These are phyloP conservation scores for Termitomyces sp. DNA, from an alignment of 768 basidiomycete species.

Conservation along the genomic window DNA sequence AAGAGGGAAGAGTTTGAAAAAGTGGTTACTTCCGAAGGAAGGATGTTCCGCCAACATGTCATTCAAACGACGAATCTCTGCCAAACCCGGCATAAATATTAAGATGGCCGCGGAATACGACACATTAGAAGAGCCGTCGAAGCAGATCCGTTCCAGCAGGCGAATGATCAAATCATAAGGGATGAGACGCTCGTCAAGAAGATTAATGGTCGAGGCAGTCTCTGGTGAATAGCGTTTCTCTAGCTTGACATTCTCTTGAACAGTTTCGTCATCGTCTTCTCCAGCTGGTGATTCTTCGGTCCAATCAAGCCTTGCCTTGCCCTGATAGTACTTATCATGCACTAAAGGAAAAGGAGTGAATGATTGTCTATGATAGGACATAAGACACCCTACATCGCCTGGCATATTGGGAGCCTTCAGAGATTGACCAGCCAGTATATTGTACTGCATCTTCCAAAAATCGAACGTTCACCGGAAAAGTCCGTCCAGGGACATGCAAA, in stretches of 20 bases:
- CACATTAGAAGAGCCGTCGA: conserved; percentile 48
- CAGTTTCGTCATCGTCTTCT: conserved; percentile 63
- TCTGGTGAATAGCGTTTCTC: conserved; percentile 79
- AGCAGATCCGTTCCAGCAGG: conserved; percentile 81
- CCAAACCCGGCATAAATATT: conserved; percentile 93
- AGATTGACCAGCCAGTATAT: conserved; percentile 71
- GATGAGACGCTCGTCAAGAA: conserved; percentile 84
- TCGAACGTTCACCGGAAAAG: conserved; percentile 84
- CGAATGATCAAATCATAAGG: conserved; percentile 88
- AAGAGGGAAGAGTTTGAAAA: conserved; percentile 78
- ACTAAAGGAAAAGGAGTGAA: conserved; percentile 32
- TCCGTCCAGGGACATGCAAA: conserved; percentile 88
- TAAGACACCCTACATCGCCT: conserved; percentile 48
- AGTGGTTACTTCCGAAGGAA: conserved; percentile 56
- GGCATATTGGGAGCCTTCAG: conserved; percentile 80
- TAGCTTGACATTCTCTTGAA: conserved; percentile 43
- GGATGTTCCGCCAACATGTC: conserved; percentile 78
- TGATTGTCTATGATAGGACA: background rate
- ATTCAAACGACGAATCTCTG: conserved; percentile 85
- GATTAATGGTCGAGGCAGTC: conserved; percentile 76
- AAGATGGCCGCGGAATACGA: conserved; percentile 77
- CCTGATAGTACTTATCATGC: conserved; percentile 59
- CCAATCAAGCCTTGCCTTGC: conserved; percentile 71
- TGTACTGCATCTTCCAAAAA: conserved; percentile 94
- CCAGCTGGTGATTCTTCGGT: conserved; percentile 60